Percentiles rank a stretch among this genome's conserved stretches.
These are phyloP conservation scores for Hymenoscyphus repandus DNA, from an alignment of 2,329 filamentous ascomycete species.

Conservation along the genomic window DNA sequence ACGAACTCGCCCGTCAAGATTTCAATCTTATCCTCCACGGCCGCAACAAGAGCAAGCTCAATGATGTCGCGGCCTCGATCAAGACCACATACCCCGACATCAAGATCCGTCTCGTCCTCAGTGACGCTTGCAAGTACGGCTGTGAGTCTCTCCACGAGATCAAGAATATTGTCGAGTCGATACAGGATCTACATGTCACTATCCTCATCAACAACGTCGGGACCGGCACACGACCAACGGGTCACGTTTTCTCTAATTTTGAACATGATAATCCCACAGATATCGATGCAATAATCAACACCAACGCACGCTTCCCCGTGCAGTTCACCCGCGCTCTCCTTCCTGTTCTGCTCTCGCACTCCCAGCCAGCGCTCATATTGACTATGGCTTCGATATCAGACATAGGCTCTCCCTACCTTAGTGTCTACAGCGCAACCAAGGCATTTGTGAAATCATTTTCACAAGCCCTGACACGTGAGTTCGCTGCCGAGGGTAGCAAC, in stretches of 20 bases:
- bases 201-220: conserved; percentile 55
- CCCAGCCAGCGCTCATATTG: conserved; percentile 41
- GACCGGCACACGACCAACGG: conserved; percentile 27
- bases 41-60: conserved; percentile 46
- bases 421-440: conserved; percentile 42
- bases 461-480: conserved; percentile 37
- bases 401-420: conserved; percentile 41
- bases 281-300: conserved; percentile 38
- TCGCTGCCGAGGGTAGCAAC: conserved; percentile 32
- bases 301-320: conserved; percentile 46
- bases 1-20: conserved; percentile 78
- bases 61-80: background rate
- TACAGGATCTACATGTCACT: conserved; percentile 35
- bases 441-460: conserved; percentile 40
- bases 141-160: background rate
- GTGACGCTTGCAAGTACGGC: conserved; percentile 1
- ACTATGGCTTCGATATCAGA: conserved; percentile 45
- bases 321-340: conserved; percentile 43
- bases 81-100: background rate
- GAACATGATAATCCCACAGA: conserved; percentile 33
- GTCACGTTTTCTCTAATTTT: conserved; percentile 34
- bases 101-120: background rate
- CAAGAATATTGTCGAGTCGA: background rate
- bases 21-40: conserved; percentile 94
- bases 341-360: conserved; percentile 35